These are phyloP conservation scores for Chrysanthemum lavandulifolium DNA, from an alignment of 129 eudicot species.

Conservation along the genomic window DNA sequence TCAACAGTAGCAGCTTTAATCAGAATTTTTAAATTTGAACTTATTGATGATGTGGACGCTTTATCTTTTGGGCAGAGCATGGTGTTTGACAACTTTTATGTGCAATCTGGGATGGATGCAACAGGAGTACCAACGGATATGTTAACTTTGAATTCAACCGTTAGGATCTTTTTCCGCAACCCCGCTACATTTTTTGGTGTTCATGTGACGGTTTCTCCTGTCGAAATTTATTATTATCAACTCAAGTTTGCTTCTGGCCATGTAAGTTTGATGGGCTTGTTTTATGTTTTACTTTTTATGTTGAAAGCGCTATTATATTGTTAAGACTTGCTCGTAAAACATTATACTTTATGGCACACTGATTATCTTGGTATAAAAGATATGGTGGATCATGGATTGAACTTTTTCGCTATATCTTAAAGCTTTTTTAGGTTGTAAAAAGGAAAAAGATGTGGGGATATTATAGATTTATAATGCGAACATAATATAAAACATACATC, in stretches of 20 bases:
- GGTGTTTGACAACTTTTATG: slow-evolving; percentile 61
- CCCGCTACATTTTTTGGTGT: slow-evolving; percentile 88
- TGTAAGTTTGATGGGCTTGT: slow-evolving; percentile 39
- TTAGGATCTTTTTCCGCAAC: slow-evolving; percentile 66
- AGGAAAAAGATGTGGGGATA: slow-evolving; percentile 2
- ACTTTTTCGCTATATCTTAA: slow-evolving; percentile 13
- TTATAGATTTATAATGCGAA: slow-evolving; percentile 1
- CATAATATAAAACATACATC: not conserved
- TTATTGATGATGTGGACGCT: slow-evolving; percentile 13
- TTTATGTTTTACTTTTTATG: not conserved
- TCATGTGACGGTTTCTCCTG: slow-evolving; percentile 74
- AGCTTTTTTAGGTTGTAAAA: not conserved
- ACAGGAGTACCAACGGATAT: slow-evolving; percentile 92
- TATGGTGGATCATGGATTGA: not conserved
- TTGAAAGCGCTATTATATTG: slow-evolving; percentile 1
- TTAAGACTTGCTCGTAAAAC: not conserved
- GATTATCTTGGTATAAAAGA: slow-evolving; percentile 8
- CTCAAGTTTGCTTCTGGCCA: slow-evolving; percentile 75
- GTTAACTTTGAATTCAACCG: slow-evolving; percentile 79
- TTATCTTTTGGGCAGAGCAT: slow-evolving; percentile 51
- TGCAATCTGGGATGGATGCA: slow-evolving; percentile 87
- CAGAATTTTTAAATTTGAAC: slow-evolving; percentile 10
- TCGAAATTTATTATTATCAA: slow-evolving; percentile 62
- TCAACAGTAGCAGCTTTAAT: slow-evolving; percentile 19
- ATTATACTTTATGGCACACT: slow-evolving; percentile 17